Evolutionary conservation across 2,329 filamentous ascomycete genomes (phyloP), one percentile per base, ranked within the genome.

Genomic region (Cercospora zeina): DNA sequence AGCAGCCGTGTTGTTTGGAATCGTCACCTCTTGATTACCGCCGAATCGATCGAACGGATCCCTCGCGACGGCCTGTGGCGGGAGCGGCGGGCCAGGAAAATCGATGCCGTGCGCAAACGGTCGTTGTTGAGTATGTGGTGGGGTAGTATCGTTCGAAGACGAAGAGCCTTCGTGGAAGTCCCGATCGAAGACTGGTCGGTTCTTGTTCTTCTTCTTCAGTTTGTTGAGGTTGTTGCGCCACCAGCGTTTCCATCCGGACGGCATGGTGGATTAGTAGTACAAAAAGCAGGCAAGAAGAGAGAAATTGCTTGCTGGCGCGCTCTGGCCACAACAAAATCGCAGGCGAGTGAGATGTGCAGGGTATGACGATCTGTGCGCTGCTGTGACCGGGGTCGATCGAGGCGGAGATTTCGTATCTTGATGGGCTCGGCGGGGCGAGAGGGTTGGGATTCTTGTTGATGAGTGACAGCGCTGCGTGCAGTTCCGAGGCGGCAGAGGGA

Each of bases 201-300:
- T 56, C 19, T 63, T 56, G 34, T 30, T 51, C 33, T 63, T 59
- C 51, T 63, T 63, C 37, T 53, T 45, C 11, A 62, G 31, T 47
- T 59, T 63, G 60, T 58, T 63, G 49, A 63, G 47, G 42, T 59
- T 63, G 50, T 63, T 63, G 49, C 61, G 45, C 61, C 61, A 63
- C 59, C 55, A 54, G 36, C 61, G 53, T 59, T 56, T 49, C 50
- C 39, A 51, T 21, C 19, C 55, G 30, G 54, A 53, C 53, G 60
- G 47, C 54, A 57, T 50, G 6, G 14, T 47, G 36, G 53, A 16
- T 36, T 31, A 51, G 16, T 33, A 47, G 19, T n/a, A 19, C n/a
- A 31, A 24, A 27, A 14, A n/a, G 19, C 13, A 50, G n/a, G 30
- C 36, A 24, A 36, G 39, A 30, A 14, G 34, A 27, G 54, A 27